Evolutionary conservation across 2,329 filamentous ascomycete genomes (phyloP).

Genomic region (Aureobasidium musti): DNA sequence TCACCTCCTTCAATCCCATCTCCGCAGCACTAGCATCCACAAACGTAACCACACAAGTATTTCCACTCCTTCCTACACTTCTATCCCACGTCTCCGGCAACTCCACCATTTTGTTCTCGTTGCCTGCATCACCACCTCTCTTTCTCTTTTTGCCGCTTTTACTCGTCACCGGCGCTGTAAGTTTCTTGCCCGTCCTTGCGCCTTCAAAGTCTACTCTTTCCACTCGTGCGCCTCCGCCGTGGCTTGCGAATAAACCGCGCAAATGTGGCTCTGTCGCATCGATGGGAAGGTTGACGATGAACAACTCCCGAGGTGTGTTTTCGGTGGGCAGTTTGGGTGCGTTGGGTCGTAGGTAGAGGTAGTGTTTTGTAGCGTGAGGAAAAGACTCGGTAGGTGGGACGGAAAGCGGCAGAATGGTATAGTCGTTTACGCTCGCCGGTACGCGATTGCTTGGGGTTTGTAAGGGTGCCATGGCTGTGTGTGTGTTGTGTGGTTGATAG

Average conservation of each 20-base stretch:
- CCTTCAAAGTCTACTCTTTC: constrained; percentile 76
- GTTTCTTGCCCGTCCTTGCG: constrained; percentile 51
- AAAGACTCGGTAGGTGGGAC: constrained; percentile 66
- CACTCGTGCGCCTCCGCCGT: constrained; percentile 75
- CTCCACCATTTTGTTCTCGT: constrained; percentile 47
- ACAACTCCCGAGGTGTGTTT: constrained; percentile 77
- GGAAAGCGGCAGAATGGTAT: constrained; percentile 67
- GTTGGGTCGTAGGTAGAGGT: constrained; percentile 84
- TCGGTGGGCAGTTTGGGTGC: constrained; percentile 73
- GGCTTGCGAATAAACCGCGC: constrained; percentile 69
- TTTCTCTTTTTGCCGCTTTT: constrained; percentile 58
- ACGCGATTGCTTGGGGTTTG: constrained; percentile 27
- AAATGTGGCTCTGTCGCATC: constrained; percentile 80
- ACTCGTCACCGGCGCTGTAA: constrained; percentile 41
- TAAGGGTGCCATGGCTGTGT: constrained; percentile 30
- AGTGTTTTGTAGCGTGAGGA: constrained; percentile 67
- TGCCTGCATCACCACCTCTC: constrained; percentile 41
- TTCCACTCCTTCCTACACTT: constrained; percentile 69
- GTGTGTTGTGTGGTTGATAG: not conserved
- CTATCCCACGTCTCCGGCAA: constrained; percentile 75
- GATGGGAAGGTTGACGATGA: constrained; percentile 84
- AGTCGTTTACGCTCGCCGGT: constrained; percentile 57
- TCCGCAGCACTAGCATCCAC: constrained; percentile 80
- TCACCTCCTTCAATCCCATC: constrained; percentile 72
- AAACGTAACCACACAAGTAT: constrained; percentile 77